Conservation (phyloP, 1,139 yeast genomes). For the Hyphopichia khmerensis region DNA sequence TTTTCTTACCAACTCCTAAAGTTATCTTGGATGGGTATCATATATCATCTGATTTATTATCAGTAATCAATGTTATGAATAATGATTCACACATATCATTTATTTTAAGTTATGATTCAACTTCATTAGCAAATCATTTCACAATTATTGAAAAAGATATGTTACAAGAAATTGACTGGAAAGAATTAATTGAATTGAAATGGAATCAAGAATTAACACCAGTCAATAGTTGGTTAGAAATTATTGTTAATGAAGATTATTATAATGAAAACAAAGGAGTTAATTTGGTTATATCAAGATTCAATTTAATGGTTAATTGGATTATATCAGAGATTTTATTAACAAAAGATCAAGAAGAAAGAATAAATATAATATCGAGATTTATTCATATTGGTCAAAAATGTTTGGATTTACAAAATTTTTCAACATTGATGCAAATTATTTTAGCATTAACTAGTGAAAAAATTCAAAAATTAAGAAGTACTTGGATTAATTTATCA, state of each 20-base stretch:
- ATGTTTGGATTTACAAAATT: constrained; percentile 73
- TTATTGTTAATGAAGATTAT: constrained; percentile 61
- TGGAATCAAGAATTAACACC: constrained; percentile 71
- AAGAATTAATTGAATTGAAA: constrained; percentile 67
- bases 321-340: constrained; percentile 81
- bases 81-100: constrained; percentile 69
- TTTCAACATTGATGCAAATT: constrained; percentile 83
- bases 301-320: constrained; percentile 91
- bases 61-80: constrained; percentile 37
- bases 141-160: constrained; percentile 86
- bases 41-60: constrained; percentile 28
- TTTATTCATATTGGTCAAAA: constrained; percentile 84
- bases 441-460: constrained; percentile 79
- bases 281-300: constrained; percentile 81
- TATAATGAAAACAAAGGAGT: constrained; percentile 60
- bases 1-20: constrained; percentile 23
- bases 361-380: constrained; percentile 68
- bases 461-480: constrained; percentile 56
- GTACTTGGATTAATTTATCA: constrained; percentile 71
- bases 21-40: constrained; percentile 36
- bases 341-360: constrained; percentile 56
- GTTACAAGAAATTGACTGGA: constrained; percentile 87
- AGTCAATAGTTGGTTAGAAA: constrained; percentile 83
- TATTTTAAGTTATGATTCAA: constrained; percentile 67
- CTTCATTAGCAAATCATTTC: constrained; percentile 70